Base-by-base conservation (phyloP, 2,329 filamentous ascomycete species). In the Nigrospora oryzae region DNA sequence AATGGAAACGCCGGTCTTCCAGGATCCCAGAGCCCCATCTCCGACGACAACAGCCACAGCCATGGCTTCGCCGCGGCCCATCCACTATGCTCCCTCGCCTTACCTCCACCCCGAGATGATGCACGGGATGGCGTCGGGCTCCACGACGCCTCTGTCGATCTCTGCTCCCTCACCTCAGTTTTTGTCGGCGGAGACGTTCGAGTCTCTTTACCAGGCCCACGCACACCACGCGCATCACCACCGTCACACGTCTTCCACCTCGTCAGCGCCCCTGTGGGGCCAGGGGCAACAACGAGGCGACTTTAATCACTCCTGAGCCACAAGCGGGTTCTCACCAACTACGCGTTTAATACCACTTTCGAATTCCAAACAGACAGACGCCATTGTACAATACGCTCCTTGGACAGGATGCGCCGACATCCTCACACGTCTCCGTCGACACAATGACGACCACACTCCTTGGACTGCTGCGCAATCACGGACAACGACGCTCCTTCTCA, bases 81-180 rank as follows among this genome's bases (percentile, higher is more conserved):
- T 65, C 43, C 57, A 63, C 44, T 57, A 62, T 46, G 62, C 63
- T 42, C 65, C 68, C 14, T 73, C 73, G 38, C 70, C 68, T 40
- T 73, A 69, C 53, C 61, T 70, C 47, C 58, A 61, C 43, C 61
- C 70, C 14, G 66, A 70, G 33, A 63, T 66, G 35, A 60, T 68
- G 64, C 54, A 67, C 66, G 65, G 39, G 39, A 17, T 41, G 31
- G 6, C 31, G 12, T 41, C 39, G 39, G 31, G 39, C 39, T 34
- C 16, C 16, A 41, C 31, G 39, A 41, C 31, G 39, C 34, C 39
- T 13, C 8, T n/a, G 39, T 41, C 32, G 39, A 34, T n/a, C 11
- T 64, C 61, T 5, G 61, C 61, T 13, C 59, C 59, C 31, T 62
- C 61, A 2, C 67, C 52, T 31, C 51, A 49, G 19, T 59, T 57